Base-by-base conservation (phyloP, 192 early-diverging fungal genomes). In the Podila verticillata region DNA sequence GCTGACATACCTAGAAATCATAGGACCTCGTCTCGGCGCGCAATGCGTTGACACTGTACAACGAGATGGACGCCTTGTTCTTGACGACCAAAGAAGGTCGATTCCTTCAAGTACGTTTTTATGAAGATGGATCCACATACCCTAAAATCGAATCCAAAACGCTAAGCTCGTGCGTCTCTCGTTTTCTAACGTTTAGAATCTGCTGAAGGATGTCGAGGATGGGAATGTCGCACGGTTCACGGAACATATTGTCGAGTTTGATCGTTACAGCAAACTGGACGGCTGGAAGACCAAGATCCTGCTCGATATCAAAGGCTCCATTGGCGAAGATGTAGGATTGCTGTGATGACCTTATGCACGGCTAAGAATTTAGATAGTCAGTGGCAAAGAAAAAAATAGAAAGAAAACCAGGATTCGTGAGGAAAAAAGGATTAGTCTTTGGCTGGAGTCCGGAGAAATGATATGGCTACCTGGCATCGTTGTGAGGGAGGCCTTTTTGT, bases 231-330 rank as follows among this genome's bases (percentile, higher is more conserved):
- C 95, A 57, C 89, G 86, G 10, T 99, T 97, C 68, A 96, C 95
- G 6, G 87, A 91, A 66, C 86, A 87, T 24, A 91, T 97, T 15
- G 86, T 89, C 24, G 91, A 92, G 48, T 99, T 89, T 85, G 97
- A 99, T 81, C 85, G 91, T 62, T 78, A 97, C 61, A 95, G 93
- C 29, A 93, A 94, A 78, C 87, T 99, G 32, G 98, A 99, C 86
- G 89, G 89, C 77, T 99, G 98, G 98, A 99, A 98, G 85, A 99
- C 97, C 12, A 91, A 92, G 30, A 84, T 98, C 62, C 84, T 98
- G 54, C 86, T 98, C 64, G 86, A 88, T 63, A 91, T 98, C 67
- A 98, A 98, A 86, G 95, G 96, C 80, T 75, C 89, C 22, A 88
- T 97, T 60, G 91, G 89, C 82, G 87, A 89, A 36, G 88, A 89